These are phyloP conservation scores for Ophioceras dolichostomum DNA, from an alignment of 2,329 filamentous ascomycete species.

Conservation along the genomic window DNA sequence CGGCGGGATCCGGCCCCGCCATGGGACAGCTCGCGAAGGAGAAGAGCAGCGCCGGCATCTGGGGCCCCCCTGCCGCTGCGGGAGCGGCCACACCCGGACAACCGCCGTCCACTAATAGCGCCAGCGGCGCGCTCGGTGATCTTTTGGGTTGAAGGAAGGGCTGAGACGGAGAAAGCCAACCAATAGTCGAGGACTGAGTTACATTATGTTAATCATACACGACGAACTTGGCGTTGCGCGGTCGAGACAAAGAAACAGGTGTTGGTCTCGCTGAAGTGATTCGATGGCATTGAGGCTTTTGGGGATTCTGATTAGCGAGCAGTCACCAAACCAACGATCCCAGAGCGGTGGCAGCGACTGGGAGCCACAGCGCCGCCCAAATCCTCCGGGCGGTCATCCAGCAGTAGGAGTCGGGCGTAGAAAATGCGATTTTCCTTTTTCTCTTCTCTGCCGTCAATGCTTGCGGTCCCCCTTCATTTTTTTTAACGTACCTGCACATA, in stretches of 20 bases:
- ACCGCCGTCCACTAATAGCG: neutral
- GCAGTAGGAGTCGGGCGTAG: neutral
- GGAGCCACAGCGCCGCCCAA: too few species aligned
- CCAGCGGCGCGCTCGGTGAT: neutral
- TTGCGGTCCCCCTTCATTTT: too few species aligned
- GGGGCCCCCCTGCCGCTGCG: conserved; percentile 56
- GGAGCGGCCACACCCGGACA: too few species aligned
- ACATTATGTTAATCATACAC: too few species aligned
- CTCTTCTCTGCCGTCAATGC: too few species aligned
- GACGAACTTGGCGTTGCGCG: neutral
- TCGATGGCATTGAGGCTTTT: neutral
- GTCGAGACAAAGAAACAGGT: neutral
- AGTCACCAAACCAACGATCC: too few species aligned
- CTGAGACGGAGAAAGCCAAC: too few species aligned
- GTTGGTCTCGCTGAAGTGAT: neutral
- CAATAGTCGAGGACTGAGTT: too few species aligned
- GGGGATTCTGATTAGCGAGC: too few species aligned
- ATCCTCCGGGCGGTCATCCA: neutral
- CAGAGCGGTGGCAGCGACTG: too few species aligned
- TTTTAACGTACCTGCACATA: too few species aligned
- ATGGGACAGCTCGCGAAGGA: conserved; percentile 96
- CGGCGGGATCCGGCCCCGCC: conserved; percentile 55
- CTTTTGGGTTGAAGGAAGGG: neutral
- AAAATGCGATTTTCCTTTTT: too few species aligned
- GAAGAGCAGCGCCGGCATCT: conserved; percentile 89